Base-by-base conservation (phyloP, 176 grass and related monocot genomes). In the Oryza officinalis region DNA sequence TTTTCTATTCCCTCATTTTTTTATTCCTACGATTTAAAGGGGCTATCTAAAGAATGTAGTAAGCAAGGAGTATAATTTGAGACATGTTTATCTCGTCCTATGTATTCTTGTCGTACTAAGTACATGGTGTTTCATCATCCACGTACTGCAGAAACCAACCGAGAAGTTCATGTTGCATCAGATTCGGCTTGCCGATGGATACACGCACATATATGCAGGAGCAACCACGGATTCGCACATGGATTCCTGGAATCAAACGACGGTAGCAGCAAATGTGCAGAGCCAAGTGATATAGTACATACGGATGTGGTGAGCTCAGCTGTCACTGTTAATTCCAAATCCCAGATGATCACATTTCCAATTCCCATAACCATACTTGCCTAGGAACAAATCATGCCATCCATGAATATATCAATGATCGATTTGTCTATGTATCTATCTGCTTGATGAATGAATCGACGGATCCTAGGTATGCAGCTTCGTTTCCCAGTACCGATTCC, bases 391-490 rank as follows among this genome's bases (percentile, higher is more conserved):
- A 37, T 35, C 12, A 17, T 4, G 6, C 65, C 4, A 65, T 69
- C 67, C 46, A 61, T 81, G 27, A 20, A 22, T 0, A 54, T 20
- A 50, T 50, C 14, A 20, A 37, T 8, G 37, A 4, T 54, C 50
- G 6, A 54, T 54, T 1, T 15, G 9, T 10, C 13, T 15, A 47
- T 47, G 4, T 15, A 47, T 47, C 45, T 54, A 54, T 18, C 14
- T 54, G 17, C 49, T 20, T 17, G 49, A 37, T 37, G 35, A 37
- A 54, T 17, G 49, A 54, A 33, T 47, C 54, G 80, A 64, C 20
- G 69, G 69, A 49, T 82, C 52, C 80, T 61, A 72, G 33, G 32
- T 41, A 43, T 22, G 77, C 25, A 33, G 47, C 75, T 75, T 64
- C 20, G 17, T 61, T 5, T 11, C 71, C 45, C 49, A 46, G 5